A percentile compares a stretch with the other conserved stretches of the same genome.
Evolutionary conservation across 441 rosid genomes (phyloP).

Genomic region (Arabidopsis hybrid): DNA sequence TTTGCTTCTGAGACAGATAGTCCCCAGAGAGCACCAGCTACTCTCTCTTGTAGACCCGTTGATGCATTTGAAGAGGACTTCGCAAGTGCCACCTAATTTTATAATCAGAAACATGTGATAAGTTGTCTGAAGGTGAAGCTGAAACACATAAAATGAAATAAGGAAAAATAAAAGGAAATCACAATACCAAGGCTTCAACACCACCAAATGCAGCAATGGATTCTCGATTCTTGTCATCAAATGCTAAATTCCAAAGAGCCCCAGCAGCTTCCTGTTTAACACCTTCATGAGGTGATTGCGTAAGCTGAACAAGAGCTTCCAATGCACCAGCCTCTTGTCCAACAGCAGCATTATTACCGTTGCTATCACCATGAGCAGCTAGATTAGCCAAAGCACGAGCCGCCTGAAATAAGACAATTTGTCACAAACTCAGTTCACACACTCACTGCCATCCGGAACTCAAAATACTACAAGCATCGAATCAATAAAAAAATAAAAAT

Average conservation of each 20-base stretch:
- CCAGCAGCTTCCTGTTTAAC: constrained; percentile 99
- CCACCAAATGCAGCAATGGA: constrained; percentile 95
- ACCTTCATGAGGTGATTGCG: constrained; percentile 89
- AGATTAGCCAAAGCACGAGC: constrained; percentile 96
- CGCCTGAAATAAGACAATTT: constrained; percentile 58
- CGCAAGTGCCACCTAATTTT: constrained; percentile 84
- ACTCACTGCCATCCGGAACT: constrained; percentile 12
- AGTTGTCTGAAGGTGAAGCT: constrained; percentile 24
- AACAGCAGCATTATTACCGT: constrained; percentile 83
- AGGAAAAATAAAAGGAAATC: neutral
- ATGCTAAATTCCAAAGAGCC: constrained; percentile 95
- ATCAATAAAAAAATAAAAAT: neutral
- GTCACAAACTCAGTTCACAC: constrained; percentile 11
- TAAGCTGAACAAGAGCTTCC: constrained; percentile 90
- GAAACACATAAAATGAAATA: neutral
- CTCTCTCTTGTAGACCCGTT: constrained; percentile 97
- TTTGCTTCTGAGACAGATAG: constrained; percentile 94
- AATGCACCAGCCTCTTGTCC: constrained; percentile 94
- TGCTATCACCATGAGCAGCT: constrained; percentile 98
- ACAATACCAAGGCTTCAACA: constrained; percentile 90
- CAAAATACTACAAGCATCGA: constrained; percentile 10
- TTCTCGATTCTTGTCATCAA: constrained; percentile 90
- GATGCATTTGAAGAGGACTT: constrained; percentile 86
- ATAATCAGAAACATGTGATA: constrained; percentile 35
- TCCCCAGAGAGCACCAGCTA: constrained; percentile 99